Percentiles rank a stretch among this genome's conserved stretches.
Evolutionary conservation across 2,329 filamentous ascomycete genomes (phyloP).

Genomic region (Cryphonectria radicalis): DNA sequence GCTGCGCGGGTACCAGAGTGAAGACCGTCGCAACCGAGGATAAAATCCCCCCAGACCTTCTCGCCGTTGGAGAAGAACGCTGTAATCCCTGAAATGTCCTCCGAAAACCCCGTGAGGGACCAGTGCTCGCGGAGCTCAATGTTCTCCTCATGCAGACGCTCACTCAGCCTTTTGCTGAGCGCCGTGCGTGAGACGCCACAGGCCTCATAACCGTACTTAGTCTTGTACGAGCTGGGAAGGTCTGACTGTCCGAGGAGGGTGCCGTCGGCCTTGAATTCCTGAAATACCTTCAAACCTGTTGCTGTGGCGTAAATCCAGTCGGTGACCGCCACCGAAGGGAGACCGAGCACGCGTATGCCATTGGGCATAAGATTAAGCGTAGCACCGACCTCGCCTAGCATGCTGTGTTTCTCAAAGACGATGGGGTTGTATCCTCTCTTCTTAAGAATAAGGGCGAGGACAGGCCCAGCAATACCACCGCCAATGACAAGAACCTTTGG

Average conservation of each 20-base stretch:
- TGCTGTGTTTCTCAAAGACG: not conserved
- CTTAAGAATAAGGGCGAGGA: slow-evolving; percentile 29
- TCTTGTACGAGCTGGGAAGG: not conserved
- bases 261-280: not conserved
- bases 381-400: not conserved
- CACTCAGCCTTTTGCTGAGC: not conserved
- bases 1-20: not conserved
- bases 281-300: not conserved
- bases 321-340: not conserved
- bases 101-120: not conserved
- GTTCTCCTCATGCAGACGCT: not conserved
- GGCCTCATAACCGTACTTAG: not conserved
- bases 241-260: not conserved
- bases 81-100: not conserved
- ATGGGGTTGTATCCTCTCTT: not conserved
- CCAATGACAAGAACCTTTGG: slow-evolving; percentile 23
- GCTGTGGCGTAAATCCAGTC: not conserved
- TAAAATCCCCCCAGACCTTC: not conserved
- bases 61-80: not conserved
- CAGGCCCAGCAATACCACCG: slow-evolving; percentile 35
- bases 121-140: not conserved
- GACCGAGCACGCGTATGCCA: not conserved
- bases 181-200: not conserved
- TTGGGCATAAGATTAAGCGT: not conserved
- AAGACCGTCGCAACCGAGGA: not conserved